Evolutionary conservation across 2,329 filamentous ascomycete species (phyloP).

Genomic region (Penicillium brasilianum): DNA sequence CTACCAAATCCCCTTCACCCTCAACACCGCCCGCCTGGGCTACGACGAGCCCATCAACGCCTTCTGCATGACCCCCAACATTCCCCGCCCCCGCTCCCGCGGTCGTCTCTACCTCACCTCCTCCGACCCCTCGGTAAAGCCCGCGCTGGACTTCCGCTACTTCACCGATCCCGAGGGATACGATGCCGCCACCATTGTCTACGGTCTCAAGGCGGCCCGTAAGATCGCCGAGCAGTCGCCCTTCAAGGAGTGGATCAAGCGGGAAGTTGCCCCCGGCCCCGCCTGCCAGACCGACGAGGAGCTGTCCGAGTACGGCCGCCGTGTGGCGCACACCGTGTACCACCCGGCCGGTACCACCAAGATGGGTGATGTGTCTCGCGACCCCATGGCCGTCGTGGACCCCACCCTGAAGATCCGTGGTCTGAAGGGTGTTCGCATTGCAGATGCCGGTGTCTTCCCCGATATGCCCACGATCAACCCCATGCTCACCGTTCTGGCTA

Average conservation of each 20-base stretch:
- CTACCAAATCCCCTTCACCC: constrained; percentile 91
- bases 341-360: constrained; percentile 88
- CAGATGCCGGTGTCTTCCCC: constrained; percentile 86
- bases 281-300: constrained; percentile 76
- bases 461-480: constrained; percentile 87
- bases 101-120: constrained; percentile 79
- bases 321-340: constrained; percentile 85
- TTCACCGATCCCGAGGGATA: constrained; percentile 87
- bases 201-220: constrained; percentile 77
- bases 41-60: constrained; percentile 74
- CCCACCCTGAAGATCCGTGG: constrained; percentile 73
- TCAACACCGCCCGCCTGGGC: constrained; percentile 81
- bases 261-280: constrained; percentile 79
- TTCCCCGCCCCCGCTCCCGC: constrained; percentile 78
- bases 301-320: constrained; percentile 78
- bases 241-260: constrained; percentile 82
- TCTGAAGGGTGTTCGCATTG: constrained; percentile 75
- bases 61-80: constrained; percentile 94
- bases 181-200: constrained; percentile 79
- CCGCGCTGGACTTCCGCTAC: constrained; percentile 85
- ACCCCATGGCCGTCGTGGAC: constrained; percentile 80
- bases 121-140: constrained; percentile 75
- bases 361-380: constrained; percentile 76
- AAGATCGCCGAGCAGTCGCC: constrained; percentile 75
- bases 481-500: constrained; percentile 84